A percentile compares a stretch with the other conserved stretches of the same genome.
These are phyloP conservation scores for Earliella scabrosa DNA, from an alignment of 1,284 basidiomycete species.

Conservation along the genomic window DNA sequence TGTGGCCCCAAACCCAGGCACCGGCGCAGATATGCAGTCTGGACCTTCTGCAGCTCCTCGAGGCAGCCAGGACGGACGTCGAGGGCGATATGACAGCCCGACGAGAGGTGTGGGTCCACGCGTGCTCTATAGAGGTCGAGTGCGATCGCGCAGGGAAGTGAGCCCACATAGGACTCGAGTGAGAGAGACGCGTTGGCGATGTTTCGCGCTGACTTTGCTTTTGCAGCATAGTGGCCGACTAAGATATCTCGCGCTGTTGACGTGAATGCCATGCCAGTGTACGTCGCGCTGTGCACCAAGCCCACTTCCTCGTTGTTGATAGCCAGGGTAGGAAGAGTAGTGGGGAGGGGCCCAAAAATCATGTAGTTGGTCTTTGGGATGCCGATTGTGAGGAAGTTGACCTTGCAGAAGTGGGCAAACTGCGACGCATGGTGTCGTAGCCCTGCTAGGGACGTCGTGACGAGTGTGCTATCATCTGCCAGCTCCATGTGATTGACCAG, in stretches of 20 bases:
- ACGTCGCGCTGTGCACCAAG: background rate
- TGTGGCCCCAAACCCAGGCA: background rate
- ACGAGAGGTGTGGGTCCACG: slow-evolving; percentile 7
- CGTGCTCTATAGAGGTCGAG: slow-evolving; percentile 1
- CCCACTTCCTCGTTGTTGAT: background rate
- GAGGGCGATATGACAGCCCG: slow-evolving; percentile 8
- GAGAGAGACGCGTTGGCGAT: background rate
- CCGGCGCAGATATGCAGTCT: slow-evolving; percentile 7
- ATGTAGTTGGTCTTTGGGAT: background rate
- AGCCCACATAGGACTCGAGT: slow-evolving; percentile 4
- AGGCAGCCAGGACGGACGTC: background rate
- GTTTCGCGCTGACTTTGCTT: background rate
- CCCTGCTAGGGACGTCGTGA: slow-evolving; percentile 2
- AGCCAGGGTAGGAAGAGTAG: background rate
- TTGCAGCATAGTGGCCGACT: background rate
- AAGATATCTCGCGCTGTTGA: slow-evolving; percentile 6
- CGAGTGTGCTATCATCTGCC: slow-evolving; percentile 36
- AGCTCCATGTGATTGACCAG: slow-evolving; percentile 30
- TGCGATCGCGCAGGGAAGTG: background rate
- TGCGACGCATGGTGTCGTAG: too few relatives aligned
- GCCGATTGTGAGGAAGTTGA: background rate
- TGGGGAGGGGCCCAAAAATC: background rate
- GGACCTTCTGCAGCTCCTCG: background rate
- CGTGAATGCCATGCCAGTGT: slow-evolving; percentile 4
- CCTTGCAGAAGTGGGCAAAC: too few relatives aligned